phyloP scores from a whole-genome alignment of 192 early-diverging fungal genomes.

The Dimargaris cristalligena region DNA sequence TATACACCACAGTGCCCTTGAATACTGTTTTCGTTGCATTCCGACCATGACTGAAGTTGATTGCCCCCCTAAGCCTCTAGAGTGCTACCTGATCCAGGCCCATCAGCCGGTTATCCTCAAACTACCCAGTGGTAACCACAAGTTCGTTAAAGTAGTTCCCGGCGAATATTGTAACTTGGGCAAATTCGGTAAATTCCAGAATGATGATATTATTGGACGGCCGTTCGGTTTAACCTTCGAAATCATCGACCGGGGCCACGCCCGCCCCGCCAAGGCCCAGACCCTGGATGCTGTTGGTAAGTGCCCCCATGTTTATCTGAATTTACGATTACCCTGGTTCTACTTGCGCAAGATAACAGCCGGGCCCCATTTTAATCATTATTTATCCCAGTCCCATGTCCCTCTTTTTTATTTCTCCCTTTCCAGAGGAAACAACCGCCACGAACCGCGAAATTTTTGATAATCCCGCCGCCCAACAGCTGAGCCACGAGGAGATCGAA shows the following conservation, averaged over 20 bases:
- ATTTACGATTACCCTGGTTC: too few species aligned
- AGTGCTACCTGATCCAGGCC: slow-evolving; percentile 8
- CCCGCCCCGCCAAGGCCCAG: slow-evolving; percentile 19
- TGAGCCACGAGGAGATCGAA: slow-evolving; percentile 70
- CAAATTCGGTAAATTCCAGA: slow-evolving; percentile 79
- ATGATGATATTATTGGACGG: slow-evolving; percentile 62
- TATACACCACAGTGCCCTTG: too few species aligned
- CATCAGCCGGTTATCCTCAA: slow-evolving; percentile 54
- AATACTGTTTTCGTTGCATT: too few species aligned
- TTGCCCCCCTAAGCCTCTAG: background rate
- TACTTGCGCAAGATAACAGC: too few species aligned
- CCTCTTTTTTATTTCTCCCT: too few species aligned
- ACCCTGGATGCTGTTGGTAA: slow-evolving; percentile 22
- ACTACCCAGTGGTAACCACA: slow-evolving; percentile 73
- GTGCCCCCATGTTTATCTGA: too few species aligned
- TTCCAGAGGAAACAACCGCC: slow-evolving; percentile 53
- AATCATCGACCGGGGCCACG: slow-evolving; percentile 44
- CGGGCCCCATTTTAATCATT: too few species aligned
- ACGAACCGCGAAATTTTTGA: slow-evolving; percentile 76
- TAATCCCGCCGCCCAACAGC: slow-evolving; percentile 51
- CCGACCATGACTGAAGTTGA: too few species aligned
- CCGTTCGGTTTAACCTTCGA: slow-evolving; percentile 73
- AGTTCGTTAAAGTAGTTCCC: slow-evolving; percentile 49
- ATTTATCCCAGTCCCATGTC: too few species aligned
- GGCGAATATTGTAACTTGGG: slow-evolving; percentile 53